Evolutionary conservation across 495 filamentous ascomycete genomes (phyloP).

Genomic region (Lasiosphaeria miniovina): DNA sequence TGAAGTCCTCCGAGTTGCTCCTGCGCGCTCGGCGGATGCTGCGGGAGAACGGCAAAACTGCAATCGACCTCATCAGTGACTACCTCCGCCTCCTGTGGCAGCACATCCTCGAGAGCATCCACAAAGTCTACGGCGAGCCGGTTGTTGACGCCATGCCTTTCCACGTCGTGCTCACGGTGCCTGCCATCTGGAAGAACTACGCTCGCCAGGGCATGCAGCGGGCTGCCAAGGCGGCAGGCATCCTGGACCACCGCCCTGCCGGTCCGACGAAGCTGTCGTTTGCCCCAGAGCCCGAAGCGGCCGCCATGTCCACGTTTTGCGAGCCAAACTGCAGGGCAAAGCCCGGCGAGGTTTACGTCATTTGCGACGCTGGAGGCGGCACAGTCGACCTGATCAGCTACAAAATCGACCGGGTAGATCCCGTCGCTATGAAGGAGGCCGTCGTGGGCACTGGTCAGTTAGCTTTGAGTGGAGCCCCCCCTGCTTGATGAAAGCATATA

Average conservation of each 20-base stretch:
- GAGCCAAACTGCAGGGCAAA: constrained; percentile 9
- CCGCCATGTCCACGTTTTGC: constrained; percentile 18
- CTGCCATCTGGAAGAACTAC: constrained; percentile 31
- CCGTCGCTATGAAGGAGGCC: constrained; percentile 19
- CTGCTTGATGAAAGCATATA: not conserved
- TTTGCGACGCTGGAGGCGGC: constrained; percentile 25
- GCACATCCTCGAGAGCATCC: constrained; percentile 13
- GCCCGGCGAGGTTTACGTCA: constrained; percentile 21
- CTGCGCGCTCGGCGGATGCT: constrained; percentile 10
- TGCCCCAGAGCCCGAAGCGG: constrained; percentile 30
- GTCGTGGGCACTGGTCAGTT: constrained; percentile 19
- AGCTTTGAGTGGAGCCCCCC: not conserved
- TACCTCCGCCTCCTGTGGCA: constrained; percentile 30
- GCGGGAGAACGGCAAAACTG: constrained; percentile 11
- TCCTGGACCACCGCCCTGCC: constrained; percentile 12
- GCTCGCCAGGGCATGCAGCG: constrained; percentile 18
- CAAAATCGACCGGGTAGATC: not conserved
- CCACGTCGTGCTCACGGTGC: constrained; percentile 27
- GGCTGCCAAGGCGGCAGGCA: constrained; percentile 19
- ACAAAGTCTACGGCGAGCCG: constrained; percentile 9
- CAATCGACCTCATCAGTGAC: constrained; percentile 19
- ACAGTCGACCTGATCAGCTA: constrained; percentile 27
- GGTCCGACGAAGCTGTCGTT: constrained; percentile 18
- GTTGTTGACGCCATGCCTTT: constrained; percentile 14
- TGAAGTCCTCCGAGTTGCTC: constrained; percentile 14